A percentile compares a stretch with the other conserved stretches of the same genome.
Evolutionary conservation across 768 basidiomycete species (phyloP).

Genomic region (Hypsizygus marmoreus): DNA sequence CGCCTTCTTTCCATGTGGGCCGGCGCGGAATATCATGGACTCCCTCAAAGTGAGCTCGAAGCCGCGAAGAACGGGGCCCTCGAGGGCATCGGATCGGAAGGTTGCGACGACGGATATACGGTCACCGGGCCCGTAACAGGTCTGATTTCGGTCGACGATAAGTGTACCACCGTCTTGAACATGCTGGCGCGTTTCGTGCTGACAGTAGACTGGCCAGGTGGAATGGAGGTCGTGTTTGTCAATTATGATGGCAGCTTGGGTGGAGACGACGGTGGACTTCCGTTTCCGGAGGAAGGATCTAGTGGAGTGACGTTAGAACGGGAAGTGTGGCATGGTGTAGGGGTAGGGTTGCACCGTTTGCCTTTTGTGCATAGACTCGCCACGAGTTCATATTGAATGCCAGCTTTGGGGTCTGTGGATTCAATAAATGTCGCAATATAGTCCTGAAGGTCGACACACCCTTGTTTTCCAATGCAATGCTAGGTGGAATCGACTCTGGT

Average conservation of each 20-base stretch:
- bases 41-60: slow-evolving; percentile 85
- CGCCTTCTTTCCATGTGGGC: slow-evolving; percentile 52
- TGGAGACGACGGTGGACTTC: slow-evolving; percentile 68
- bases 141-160: slow-evolving; percentile 70
- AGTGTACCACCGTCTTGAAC: slow-evolving; percentile 72
- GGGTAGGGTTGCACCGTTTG: slow-evolving; percentile 84
- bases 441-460: slow-evolving; percentile 41
- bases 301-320: slow-evolving; percentile 8
- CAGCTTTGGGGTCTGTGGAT: slow-evolving; percentile 47
- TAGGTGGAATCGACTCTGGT: slow-evolving; percentile 90
- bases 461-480: slow-evolving; percentile 74
- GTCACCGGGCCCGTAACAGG: slow-evolving; percentile 88
- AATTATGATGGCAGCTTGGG: slow-evolving; percentile 73
- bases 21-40: slow-evolving; percentile 71
- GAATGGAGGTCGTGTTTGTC: slow-evolving; percentile 95
- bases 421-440: not conserved
- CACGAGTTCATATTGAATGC: slow-evolving; percentile 88
- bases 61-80: slow-evolving; percentile 74
- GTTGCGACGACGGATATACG: slow-evolving; percentile 71
- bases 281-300: slow-evolving; percentile 85
- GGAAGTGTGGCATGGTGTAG: slow-evolving; percentile 17
- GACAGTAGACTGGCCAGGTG: slow-evolving; percentile 89
- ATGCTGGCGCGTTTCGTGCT: slow-evolving; percentile 70
- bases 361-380: slow-evolving; percentile 85
- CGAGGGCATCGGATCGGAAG: slow-evolving; percentile 68